These are phyloP conservation scores for Penicillium silybi DNA, from an alignment of 495 filamentous ascomycete species.

Conservation along the genomic window DNA sequence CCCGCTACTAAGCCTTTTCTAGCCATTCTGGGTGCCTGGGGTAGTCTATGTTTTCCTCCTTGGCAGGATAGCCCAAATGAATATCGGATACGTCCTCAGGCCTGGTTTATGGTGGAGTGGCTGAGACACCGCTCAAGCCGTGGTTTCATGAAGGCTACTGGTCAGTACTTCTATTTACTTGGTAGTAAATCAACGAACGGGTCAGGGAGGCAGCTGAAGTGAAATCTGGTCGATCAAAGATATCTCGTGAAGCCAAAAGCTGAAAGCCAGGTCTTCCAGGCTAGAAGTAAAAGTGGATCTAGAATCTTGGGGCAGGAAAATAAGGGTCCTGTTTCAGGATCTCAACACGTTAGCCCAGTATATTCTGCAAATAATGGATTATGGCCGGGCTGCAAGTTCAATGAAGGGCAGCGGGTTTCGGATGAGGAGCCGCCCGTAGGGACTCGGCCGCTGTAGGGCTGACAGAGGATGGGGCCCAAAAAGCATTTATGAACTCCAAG, in stretches of 20 bases:
- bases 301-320: neutral
- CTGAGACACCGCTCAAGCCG: neutral
- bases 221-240: neutral
- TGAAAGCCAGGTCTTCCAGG: neutral
- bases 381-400: neutral
- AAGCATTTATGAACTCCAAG: neutral
- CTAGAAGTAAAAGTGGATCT: neutral
- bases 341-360: neutral
- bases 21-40: no score
- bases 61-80: neutral
- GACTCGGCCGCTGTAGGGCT: neutral
- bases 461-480: neutral
- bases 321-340: neutral
- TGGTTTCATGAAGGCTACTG: neutral
- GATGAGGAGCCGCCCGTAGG: no score
- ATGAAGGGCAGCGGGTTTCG: neutral
- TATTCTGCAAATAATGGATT: neutral
- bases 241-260: neutral
- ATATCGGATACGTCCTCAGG: no score
- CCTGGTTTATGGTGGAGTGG: neutral
- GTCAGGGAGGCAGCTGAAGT: neutral
- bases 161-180: neutral
- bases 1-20: no score
- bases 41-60: neutral
- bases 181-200: neutral